Conservation (phyloP, 2,329 filamentous ascomycete genomes). For the Fusarium sp. region DNA sequence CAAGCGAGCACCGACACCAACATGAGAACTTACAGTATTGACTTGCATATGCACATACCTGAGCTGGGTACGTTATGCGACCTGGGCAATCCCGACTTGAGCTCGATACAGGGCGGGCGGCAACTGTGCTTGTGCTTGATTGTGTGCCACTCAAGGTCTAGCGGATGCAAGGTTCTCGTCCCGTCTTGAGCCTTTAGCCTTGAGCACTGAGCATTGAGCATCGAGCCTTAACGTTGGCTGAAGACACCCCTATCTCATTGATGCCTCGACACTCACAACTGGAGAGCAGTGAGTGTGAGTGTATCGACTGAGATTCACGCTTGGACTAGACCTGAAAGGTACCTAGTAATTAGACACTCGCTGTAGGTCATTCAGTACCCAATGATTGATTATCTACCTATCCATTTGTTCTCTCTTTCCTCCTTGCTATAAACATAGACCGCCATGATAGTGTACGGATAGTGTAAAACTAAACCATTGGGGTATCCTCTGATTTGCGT, state of each 20-base stretch:
- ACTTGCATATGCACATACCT: conserved; percentile 14
- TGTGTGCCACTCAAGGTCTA: conserved; percentile 43
- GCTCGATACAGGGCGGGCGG: conserved; percentile 32
- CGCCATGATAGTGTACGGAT: neutral
- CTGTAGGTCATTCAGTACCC: conserved; percentile 18
- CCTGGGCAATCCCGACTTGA: conserved; percentile 34
- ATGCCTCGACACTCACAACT: neutral
- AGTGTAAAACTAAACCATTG: neutral
- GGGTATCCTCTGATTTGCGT: conserved; percentile 12
- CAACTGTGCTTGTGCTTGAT: conserved; percentile 32
- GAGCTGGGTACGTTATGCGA: conserved; percentile 4
- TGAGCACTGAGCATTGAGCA: neutral
- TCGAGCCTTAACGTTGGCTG: conserved; percentile 16
- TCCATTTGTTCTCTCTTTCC: conserved; percentile 40
- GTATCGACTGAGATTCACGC: conserved; percentile 38
- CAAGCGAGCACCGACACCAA: conserved; percentile 4
- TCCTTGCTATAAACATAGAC: conserved; percentile 2
- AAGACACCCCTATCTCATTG: conserved; percentile 29
- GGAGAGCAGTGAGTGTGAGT: neutral
- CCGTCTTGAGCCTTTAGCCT: conserved; percentile 16
- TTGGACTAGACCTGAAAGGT: conserved; percentile 34
- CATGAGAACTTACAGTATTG: conserved; percentile 1
- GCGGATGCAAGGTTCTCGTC: conserved; percentile 37
- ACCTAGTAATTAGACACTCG: neutral
- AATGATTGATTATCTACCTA: conserved; percentile 16